Evolutionary conservation across 2,329 filamentous ascomycete species (phyloP).

Genomic region (Stachybotrys elegans): DNA sequence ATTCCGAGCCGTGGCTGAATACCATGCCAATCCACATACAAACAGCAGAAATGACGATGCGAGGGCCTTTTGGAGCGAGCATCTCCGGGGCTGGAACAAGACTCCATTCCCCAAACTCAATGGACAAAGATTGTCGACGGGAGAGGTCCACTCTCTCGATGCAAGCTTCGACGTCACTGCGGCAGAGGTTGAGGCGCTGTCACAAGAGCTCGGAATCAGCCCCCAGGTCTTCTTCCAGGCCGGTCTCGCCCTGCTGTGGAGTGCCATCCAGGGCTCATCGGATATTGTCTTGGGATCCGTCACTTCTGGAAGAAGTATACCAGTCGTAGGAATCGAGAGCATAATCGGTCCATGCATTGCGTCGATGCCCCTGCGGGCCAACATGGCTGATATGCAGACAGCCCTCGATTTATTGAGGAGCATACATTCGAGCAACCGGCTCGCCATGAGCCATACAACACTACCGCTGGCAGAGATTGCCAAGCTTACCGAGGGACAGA

Average conservation of each 20-base stretch:
- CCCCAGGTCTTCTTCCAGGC: slow-evolving; percentile 73
- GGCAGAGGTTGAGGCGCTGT: slow-evolving; percentile 20
- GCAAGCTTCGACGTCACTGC: slow-evolving; percentile 13
- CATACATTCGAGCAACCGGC: slow-evolving; percentile 61
- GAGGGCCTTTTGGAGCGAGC: slow-evolving; percentile 64
- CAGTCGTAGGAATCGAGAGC: slow-evolving; percentile 63
- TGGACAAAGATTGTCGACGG: too few relatives aligned
- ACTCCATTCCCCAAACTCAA: slow-evolving; percentile 48
- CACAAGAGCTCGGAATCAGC: slow-evolving; percentile 43
- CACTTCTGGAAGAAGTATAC: slow-evolving; percentile 74
- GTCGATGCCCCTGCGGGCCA: slow-evolving; percentile 66
- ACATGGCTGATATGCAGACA: slow-evolving; percentile 45
- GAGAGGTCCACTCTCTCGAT: too few relatives aligned
- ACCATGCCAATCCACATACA: slow-evolving; percentile 29
- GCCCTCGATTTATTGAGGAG: slow-evolving; percentile 57
- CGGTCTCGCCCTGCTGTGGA: slow-evolving; percentile 61
- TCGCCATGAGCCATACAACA: slow-evolving; percentile 57
- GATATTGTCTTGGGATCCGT: slow-evolving; percentile 76
- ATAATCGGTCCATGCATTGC: slow-evolving; percentile 77
- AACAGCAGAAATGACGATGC: slow-evolving; percentile 31
- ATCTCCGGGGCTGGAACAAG: slow-evolving; percentile 54
- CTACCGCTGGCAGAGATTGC: slow-evolving; percentile 67
- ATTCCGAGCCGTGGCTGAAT: slow-evolving; percentile 55
- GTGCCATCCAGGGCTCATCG: slow-evolving; percentile 54
- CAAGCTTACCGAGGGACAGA: slow-evolving; percentile 48